Percentiles rank a stretch among this genome's conserved stretches.
Evolutionary conservation across 1,284 basidiomycete species (phyloP).

Genomic region (Heliocybe sulcata): DNA sequence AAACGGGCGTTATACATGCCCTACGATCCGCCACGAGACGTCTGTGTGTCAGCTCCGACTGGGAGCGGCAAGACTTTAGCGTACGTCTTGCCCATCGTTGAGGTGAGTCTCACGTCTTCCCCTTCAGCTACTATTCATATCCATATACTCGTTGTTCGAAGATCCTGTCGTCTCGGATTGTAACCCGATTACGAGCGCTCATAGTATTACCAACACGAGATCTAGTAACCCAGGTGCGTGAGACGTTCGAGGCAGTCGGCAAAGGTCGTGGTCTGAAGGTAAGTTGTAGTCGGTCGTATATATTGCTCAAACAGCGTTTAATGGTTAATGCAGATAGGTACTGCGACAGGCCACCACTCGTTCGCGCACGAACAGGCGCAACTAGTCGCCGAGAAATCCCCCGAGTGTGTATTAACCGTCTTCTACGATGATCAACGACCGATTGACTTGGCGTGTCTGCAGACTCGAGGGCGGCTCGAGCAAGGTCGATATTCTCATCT

Average conservation of each 20-base stretch:
- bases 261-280: conserved; percentile 89
- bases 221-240: conserved; percentile 88
- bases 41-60: conserved; percentile 96
- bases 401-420: conserved; percentile 33
- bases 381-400: conserved; percentile 48
- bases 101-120: conserved; percentile 40
- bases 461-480: conserved; percentile 73
- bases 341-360: conserved; percentile 78
- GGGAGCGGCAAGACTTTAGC: conserved; percentile 96
- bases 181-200: conserved; percentile 85
- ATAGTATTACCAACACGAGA: conserved; percentile 94
- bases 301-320: neutral
- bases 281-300: neutral
- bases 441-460: neutral
- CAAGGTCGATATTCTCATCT: conserved; percentile 91
- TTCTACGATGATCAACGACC: neutral
- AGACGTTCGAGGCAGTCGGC: conserved; percentile 81
- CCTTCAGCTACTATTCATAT: conserved; percentile 4
- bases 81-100: conserved; percentile 89
- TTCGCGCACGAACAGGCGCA: conserved; percentile 78
- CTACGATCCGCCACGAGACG: conserved; percentile 67
- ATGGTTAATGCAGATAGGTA: conserved; percentile 49
- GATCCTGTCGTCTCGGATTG: conserved; percentile 65
- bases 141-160: conserved; percentile 22
- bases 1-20: conserved; percentile 61